These are phyloP conservation scores for Zalaria obscura DNA, from an alignment of 2,329 filamentous ascomycete genomes.

Conservation along the genomic window DNA sequence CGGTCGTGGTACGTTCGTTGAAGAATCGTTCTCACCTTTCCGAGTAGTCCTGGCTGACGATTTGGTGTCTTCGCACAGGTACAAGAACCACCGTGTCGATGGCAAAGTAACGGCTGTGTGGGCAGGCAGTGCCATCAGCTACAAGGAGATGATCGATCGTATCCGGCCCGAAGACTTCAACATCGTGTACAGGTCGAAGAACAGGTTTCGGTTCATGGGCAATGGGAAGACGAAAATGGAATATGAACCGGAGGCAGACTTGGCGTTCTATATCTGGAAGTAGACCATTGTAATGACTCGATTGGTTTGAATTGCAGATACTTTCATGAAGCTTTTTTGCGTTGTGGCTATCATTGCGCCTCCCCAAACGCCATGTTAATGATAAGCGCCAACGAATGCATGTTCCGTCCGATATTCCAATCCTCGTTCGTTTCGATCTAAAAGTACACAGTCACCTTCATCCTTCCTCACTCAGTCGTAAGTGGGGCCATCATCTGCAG, in stretches of 20 bases:
- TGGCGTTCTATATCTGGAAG: background rate
- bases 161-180: conserved; percentile 36
- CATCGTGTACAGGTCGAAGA: conserved; percentile 28
- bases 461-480: conserved; percentile 19
- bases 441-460: no score
- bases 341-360: no score
- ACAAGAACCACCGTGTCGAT: conserved; percentile 15
- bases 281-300: background rate
- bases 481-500: conserved; percentile 26
- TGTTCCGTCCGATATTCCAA: no score
- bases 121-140: conserved; percentile 13
- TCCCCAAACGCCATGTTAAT: no score
- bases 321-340: no score
- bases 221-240: conserved; percentile 29
- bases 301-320: no score
- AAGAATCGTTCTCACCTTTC: no score
- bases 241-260: background rate
- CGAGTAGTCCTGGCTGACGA: no score
- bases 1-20: conserved; percentile 6
- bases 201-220: conserved; percentile 34
- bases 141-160: conserved; percentile 18
- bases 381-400: no score
- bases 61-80: conserved; percentile 6
- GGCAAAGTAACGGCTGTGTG: conserved; percentile 18
- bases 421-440: no score